Evolutionary conservation across 257 asterid genomes (phyloP), one percentile per base, ranked within the genome.

Genomic region (Nicotiana undulata): DNA sequence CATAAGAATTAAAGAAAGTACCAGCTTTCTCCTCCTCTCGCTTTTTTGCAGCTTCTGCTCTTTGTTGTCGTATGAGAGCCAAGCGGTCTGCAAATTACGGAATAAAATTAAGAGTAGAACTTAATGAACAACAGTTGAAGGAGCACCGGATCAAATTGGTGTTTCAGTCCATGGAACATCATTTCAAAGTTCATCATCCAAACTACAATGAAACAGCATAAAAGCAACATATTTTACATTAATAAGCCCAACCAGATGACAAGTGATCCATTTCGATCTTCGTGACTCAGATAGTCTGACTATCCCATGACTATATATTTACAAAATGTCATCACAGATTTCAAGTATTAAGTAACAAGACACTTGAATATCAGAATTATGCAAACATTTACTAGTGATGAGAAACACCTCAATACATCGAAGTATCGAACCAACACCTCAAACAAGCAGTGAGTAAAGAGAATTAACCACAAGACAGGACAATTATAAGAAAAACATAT

Each of bases 1-100:
- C 18, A 1, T 5, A 29, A 58, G 29, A 22, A n/a, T 29, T 31
- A 10, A 67, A 20, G 16, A 58, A 4, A 16, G 46, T 89, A 93
- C 98, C 98, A 56, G 94, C 93, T 89, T 93, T 94, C 93, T 94
- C 98, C 87, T 94, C 98, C 64, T 94, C 98, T 0, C 97, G 93
- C 83, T 94, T 94, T 89, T 94, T 92, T 17, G 98, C 97, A 82
- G 98, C 97, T 31, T 94, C 97, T 49, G 94, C 97, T 85, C 98
- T 91, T 86, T 94, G 91, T 84, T 94, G 95, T 22, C 98, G 88
- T 72, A 94, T 90, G 76, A 93, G 93, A 64, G 97, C 97, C 88
- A 94, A 86, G 18, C 98, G 97, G 64, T 93, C 98, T 93, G 90
- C 84, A 81, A 56, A 58, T 84, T 63, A 44, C 22, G 24, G 1